phyloP scores from a whole-genome alignment of 169 alveolate species.

The Perkinsus chesapeaki region DNA sequence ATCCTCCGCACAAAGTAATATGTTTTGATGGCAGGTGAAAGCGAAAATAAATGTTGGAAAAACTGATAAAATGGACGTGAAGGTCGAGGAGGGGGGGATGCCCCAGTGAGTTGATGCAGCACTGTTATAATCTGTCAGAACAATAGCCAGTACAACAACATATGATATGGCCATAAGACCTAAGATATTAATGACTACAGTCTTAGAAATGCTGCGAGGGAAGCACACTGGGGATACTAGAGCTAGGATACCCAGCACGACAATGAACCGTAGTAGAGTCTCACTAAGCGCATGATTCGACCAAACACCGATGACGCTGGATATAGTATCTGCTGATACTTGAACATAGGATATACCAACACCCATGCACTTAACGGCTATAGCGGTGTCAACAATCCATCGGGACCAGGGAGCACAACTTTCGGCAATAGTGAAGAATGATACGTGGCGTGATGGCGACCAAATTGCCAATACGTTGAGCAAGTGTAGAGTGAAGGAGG shows the following conservation, averaged over 20 bases:
- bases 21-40: background rate
- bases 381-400: background rate
- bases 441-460: background rate
- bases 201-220: background rate
- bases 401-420: background rate
- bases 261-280: background rate
- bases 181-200: background rate
- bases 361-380: background rate
- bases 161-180: background rate
- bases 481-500: background rate
- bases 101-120: background rate
- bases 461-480: background rate
- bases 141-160: background rate
- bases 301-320: background rate
- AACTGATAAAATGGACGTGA: background rate
- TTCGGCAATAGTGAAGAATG: background rate
- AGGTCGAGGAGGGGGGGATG: background rate
- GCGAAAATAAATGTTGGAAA: background rate
- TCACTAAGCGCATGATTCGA: background rate
- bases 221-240: background rate
- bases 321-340: background rate
- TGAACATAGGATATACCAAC: background rate
- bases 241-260: background rate
- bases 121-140: too few relatives aligned
- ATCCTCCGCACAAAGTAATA: background rate